These are phyloP conservation scores for Starmera dryadoides DNA, from an alignment of 805 yeast species.

Conservation along the genomic window DNA sequence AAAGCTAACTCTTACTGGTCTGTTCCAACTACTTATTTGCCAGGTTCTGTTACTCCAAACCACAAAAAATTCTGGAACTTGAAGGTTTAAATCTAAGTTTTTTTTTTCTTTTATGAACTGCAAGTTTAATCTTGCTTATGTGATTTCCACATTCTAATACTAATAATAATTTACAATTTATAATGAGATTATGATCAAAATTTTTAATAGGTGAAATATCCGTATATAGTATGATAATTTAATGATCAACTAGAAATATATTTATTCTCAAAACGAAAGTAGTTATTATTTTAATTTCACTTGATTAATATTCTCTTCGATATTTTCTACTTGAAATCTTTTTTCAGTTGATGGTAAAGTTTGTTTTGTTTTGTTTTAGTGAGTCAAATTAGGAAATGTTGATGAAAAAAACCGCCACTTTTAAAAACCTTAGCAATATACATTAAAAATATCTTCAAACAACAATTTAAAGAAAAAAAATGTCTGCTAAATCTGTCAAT, in stretches of 20 bases:
- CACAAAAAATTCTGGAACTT: slow-evolving; percentile 2
- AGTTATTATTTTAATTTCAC: too few species aligned
- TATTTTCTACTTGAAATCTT: too few species aligned
- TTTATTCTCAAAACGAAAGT: too few species aligned
- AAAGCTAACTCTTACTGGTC: background rate
- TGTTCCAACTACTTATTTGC: slow-evolving; percentile 2
- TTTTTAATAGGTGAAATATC: background rate
- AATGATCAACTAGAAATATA: background rate
- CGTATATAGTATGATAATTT: background rate
- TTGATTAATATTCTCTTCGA: too few species aligned
- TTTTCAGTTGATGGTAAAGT: too few species aligned
- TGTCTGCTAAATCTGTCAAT: slow-evolving; percentile 55
- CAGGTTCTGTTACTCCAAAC: slow-evolving; percentile 1
- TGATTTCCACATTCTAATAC: background rate
- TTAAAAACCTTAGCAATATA: too few species aligned
- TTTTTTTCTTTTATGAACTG: background rate
- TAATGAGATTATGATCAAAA: background rate
- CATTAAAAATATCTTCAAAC: background rate
- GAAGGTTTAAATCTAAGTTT: background rate
- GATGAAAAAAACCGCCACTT: background rate
- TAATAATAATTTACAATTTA: too few species aligned
- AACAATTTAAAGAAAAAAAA: too few species aligned
- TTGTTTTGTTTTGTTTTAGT: too few species aligned
- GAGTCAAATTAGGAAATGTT: background rate
- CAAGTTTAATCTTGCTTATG: too few species aligned